These are phyloP conservation scores for Salix viminalis DNA, from an alignment of 345 rosid genomes.

Conservation along the genomic window DNA sequence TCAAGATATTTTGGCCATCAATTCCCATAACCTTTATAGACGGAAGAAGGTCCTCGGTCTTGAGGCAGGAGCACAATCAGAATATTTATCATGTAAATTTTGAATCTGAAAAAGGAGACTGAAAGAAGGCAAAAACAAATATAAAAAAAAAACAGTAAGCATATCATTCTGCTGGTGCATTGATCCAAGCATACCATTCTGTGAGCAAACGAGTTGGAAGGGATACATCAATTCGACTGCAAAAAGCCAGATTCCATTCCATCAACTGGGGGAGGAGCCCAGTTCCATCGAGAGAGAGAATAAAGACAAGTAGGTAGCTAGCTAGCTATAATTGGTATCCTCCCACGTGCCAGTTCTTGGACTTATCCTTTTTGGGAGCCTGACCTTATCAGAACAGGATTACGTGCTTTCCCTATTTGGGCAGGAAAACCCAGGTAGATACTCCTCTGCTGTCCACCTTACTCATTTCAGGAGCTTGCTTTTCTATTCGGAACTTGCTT, in stretches of 20 bases:
- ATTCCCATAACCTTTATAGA: background rate
- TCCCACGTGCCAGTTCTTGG: background rate
- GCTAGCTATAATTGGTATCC: background rate
- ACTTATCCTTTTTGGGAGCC: slow-evolving; percentile 16
- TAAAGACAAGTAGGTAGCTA: background rate
- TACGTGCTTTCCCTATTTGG: slow-evolving; percentile 22
- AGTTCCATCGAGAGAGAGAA: background rate
- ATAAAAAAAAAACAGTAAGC: too few species aligned
- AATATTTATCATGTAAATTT: background rate
- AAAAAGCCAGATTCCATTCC: slow-evolving; percentile 5
- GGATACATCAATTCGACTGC: background rate
- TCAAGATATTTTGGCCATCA: background rate
- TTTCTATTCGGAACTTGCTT: background rate
- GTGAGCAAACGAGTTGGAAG: background rate
- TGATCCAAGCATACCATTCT: background rate
- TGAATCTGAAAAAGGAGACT: background rate
- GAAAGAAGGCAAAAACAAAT: background rate
- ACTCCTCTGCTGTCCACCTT: too few species aligned
- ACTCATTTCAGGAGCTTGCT: background rate
- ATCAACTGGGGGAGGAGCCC: background rate
- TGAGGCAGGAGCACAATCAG: background rate
- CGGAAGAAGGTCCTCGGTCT: background rate
- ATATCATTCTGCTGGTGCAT: background rate
- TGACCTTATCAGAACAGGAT: background rate
- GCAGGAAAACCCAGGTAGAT: background rate